phyloP scores from a whole-genome alignment of 495 filamentous ascomycete species.

The Staphylotrichum tortipilum region DNA sequence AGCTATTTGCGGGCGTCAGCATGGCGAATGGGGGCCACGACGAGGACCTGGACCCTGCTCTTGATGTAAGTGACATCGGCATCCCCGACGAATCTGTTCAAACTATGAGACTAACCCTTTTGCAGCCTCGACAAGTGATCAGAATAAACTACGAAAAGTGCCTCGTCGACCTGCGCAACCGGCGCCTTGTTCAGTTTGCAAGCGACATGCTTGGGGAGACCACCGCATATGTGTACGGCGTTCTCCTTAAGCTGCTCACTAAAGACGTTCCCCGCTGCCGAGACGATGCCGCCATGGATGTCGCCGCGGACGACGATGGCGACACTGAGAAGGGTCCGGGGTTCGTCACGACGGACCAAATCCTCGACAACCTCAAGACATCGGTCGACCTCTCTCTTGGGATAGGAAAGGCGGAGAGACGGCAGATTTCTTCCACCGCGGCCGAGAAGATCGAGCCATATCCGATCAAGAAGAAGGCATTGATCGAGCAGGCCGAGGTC shows the following conservation, averaged over 20 bases:
- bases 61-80: conserved; percentile 25
- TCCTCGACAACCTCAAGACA: conserved; percentile 35
- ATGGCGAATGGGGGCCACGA: conserved; percentile 23
- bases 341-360: conserved; percentile 38
- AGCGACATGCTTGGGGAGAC: conserved; percentile 50
- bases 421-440: conserved; percentile 31
- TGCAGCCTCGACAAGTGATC: conserved; percentile 51
- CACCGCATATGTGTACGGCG: conserved; percentile 66
- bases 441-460: conserved; percentile 34
- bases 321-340: conserved; percentile 13
- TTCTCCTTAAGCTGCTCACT: conserved; percentile 61
- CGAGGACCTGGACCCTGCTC: conserved; percentile 30
- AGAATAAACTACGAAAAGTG: conserved; percentile 82
- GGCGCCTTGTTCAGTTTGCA: conserved; percentile 56
- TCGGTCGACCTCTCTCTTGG: conserved; percentile 37
- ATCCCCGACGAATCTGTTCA: too few relatives aligned
- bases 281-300: conserved; percentile 42
- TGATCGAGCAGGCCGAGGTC: conserved; percentile 30
- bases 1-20: conserved; percentile 33
- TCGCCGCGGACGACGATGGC: conserved; percentile 44
- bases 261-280: conserved; percentile 59
- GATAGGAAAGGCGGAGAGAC: conserved; percentile 34
- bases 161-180: conserved; percentile 69
- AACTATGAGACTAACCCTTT: conserved; percentile 19
- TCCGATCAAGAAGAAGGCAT: conserved; percentile 35